These are phyloP conservation scores for Eustoma russellianum DNA, from an alignment of 257 asterid species.

Conservation along the genomic window DNA sequence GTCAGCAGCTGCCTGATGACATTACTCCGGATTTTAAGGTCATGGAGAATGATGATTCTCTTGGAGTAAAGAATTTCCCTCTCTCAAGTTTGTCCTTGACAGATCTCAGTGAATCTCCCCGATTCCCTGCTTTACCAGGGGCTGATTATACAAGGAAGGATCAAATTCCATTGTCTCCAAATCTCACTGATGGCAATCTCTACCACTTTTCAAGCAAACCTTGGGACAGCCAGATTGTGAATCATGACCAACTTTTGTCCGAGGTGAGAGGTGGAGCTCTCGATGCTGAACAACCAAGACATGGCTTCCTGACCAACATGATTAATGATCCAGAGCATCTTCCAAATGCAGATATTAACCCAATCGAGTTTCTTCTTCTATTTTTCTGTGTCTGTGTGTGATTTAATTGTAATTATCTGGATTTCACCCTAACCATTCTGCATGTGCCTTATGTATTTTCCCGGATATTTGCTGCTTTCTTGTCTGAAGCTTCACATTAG, in stretches of 20 bases:
- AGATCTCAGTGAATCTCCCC: conserved; percentile 38
- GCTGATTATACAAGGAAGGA: conserved; percentile 41
- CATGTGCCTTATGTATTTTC: no score
- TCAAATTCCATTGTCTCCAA: conserved; percentile 40
- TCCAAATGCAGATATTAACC: conserved; percentile 41
- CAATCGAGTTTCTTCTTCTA: conserved; percentile 40
- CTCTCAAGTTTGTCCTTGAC: conserved; percentile 50
- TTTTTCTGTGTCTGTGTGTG: no score
- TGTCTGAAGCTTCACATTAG: no score
- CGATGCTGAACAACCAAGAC: conserved; percentile 39
- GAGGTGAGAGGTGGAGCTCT: conserved; percentile 43
- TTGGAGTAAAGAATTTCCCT: conserved; percentile 47
- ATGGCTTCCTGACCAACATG: conserved; percentile 38
- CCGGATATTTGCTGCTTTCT: no score
- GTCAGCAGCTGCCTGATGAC: conserved; percentile 85
- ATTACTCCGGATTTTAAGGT: conserved; percentile 75
- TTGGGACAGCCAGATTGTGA: conserved; percentile 50
- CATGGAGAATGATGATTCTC: conserved; percentile 57
- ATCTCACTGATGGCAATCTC: conserved; percentile 33
- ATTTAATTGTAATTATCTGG: no score
- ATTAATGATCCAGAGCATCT: conserved; percentile 42
- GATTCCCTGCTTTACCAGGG: conserved; percentile 35
- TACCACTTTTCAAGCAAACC: conserved; percentile 44
- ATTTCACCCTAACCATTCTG: no score
- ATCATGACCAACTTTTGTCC: conserved; percentile 40